Evolutionary conservation across 441 rosid genomes (phyloP), one percentile per base, ranked within the genome.

Genomic region (Rhodomyrtus psidioides): DNA sequence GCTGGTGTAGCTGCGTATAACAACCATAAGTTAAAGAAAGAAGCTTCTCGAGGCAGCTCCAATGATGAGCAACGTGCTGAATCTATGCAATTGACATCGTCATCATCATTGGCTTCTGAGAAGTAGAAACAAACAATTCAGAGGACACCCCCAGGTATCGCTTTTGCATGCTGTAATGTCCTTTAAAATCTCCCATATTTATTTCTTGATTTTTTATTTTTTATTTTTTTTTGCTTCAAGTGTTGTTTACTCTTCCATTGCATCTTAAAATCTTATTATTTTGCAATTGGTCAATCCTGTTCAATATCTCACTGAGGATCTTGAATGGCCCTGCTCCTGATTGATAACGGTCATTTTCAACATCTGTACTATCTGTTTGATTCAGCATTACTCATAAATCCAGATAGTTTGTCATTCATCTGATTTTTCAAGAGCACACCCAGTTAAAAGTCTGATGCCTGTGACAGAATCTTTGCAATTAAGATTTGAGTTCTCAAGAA

Each of bases 1-100:
- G 88, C 86, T 27, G 89, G 89, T 49, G 89, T 88, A 24, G 89
- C 89, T 28, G 89, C 88, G 16, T 88, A 88, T 81, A 88, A 88
- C 79, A 88, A 88, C 56, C 65, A 76, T 76, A 88, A 88, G 85
- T 83, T 88, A 83, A 88, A 81, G 83, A 88, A 88, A 55, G 89
- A 88, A 86, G 86, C 88, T 86, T 60, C 89, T 65, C 86, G 83
- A 86, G 82, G 59, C 23, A 82, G 59, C 84, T 82, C 86, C 0
- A 70, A 26, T 44, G 85, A 60, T 24, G 58, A 82, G 70, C 89
- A 58, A 54, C 28, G 16, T 55, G 79, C 56, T 62, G 58, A 83
- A 57, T 83, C 87, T 27, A 39, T 86, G 82, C 84, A 84, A 19
- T 58, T 84, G 26, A 57, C 82, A 53, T 82, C 74, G 4, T 26